Percentiles rank a stretch among this genome's conserved stretches.
These are phyloP conservation scores for Platanthera guangdongensis DNA, from an alignment of 106 monocot genomes.

Conservation along the genomic window DNA sequence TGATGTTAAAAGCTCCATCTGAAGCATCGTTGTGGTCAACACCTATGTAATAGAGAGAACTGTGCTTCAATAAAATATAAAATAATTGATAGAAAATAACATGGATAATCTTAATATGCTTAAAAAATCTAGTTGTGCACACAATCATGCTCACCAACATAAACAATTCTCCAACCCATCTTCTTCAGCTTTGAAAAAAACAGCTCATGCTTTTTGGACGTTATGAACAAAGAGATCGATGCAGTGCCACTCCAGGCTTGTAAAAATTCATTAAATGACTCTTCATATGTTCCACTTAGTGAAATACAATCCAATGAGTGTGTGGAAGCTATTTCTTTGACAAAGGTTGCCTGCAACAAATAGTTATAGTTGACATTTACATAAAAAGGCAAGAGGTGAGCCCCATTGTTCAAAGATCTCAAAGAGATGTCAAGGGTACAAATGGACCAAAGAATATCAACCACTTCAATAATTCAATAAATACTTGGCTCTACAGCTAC, in stretches of 20 bases:
- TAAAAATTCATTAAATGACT: neutral
- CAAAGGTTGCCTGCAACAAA: conserved; percentile 5
- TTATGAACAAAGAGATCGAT: conserved; percentile 2
- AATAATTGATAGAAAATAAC: neutral
- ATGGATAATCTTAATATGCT: neutral
- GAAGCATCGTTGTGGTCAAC: conserved; percentile 6
- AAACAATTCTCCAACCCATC: conserved; percentile 9
- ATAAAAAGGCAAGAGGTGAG: neutral
- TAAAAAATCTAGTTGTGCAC: neutral
- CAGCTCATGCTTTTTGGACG: conserved; percentile 6
- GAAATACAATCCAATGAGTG: conserved; percentile 1
- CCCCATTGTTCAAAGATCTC: too few relatives aligned
- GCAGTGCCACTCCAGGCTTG: conserved; percentile 1
- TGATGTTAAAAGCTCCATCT: conserved; percentile 23
- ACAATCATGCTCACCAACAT: conserved; percentile 5
- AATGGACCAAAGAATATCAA: too few relatives aligned
- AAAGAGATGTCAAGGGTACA: too few relatives aligned
- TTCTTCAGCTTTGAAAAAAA: conserved; percentile 7
- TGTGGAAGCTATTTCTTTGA: conserved; percentile 2
- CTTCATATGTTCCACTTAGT: neutral
- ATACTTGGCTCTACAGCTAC: too few relatives aligned
- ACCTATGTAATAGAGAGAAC: conserved; percentile 28
- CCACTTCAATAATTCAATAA: too few relatives aligned
- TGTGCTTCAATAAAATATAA: neutral
- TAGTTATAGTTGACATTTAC: neutral